Conservation (phyloP, 2,329 filamentous ascomycete species). For the Knoxdaviesia capensis region DNA sequence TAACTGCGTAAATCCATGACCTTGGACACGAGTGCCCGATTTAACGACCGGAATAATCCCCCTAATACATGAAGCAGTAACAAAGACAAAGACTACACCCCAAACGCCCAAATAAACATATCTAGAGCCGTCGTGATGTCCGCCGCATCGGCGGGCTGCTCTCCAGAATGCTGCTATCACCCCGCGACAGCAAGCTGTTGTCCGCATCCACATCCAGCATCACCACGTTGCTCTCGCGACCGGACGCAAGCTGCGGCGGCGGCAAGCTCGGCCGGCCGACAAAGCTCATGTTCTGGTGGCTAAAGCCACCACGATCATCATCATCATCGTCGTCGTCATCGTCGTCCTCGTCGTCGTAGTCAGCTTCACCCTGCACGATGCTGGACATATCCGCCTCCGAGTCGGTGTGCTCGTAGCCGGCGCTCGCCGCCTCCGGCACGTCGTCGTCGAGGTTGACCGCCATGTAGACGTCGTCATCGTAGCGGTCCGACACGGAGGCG, state of each 20-base stretch:
- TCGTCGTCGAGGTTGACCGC: constrained; percentile 53
- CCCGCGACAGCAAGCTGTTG: constrained; percentile 27
- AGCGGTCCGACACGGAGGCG: no score
- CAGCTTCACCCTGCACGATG: constrained; percentile 21
- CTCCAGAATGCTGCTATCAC: constrained; percentile 35
- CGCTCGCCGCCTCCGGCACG: constrained; percentile 43
- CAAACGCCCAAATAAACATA: not conserved
- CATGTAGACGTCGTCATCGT: constrained; percentile 29
- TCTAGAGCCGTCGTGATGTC: constrained; percentile 1
- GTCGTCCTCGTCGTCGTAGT: constrained; percentile 41
- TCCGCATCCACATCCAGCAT: constrained; percentile 26
- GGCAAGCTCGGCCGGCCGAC: constrained; percentile 6
- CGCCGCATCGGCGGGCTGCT: constrained; percentile 23
- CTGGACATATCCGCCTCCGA: constrained; percentile 44
- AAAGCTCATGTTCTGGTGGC: no score
- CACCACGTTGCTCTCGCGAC: no score
- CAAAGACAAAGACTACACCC: no score
- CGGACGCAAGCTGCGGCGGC: constrained; percentile 15
- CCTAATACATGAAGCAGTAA: no score
- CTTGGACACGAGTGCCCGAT: no score
- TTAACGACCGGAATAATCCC: no score
- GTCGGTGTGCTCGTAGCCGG: constrained; percentile 59
- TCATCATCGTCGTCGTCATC: constrained; percentile 38
- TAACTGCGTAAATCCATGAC: no score
- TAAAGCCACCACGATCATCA: not conserved